Evolutionary conservation across 2,329 filamentous ascomycete species (phyloP), one percentile per base, ranked within the genome.

Genomic region (Hymenoscyphus scutula): DNA sequence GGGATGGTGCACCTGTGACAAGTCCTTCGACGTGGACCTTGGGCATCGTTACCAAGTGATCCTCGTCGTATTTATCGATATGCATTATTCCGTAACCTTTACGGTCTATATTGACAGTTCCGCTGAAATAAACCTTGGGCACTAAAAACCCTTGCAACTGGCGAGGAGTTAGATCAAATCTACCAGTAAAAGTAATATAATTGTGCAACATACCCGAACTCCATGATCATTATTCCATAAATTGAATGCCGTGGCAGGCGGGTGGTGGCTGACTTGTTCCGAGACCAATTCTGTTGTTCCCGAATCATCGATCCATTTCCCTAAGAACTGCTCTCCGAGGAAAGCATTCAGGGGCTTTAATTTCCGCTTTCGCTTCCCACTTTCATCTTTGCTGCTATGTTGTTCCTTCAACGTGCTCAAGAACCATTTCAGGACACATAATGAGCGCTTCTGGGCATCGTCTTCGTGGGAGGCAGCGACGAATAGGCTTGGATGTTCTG

Each of bases 291-390:
- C 85, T 27, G 94, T 98, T 59, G 86, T 89, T 60, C 94, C 94
- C 53, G 86, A 85, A 55, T 86, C 83, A 72, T 96, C 91, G 62
- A 89, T 85, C 95, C 94, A 98, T 71, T 87, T 89, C 23, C 94
- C 95, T 23, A 97, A 77, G 78, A 97, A 98, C 41, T 97, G 83
- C 79, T 98, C 94, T 62, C 94, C 94, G 37, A 98, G 78, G 77
- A 98, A 98, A 0, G 95, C 95, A 75, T 98, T 98, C 64, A 98
- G 79, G 1, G 94, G 94, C 82, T 98, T 98, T 86, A 97, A 97
- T 81, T 97, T 92, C 61, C 58, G 19, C 32, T 92, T 92, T 66
- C 82, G 87, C 71, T 85, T 80, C 69, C 97, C 93, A 74, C 90
- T 95, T 62, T 84, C 83, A 70, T 72, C 70, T 48, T 67, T 69